Conservation (phyloP, 2,329 filamentous ascomycete species). For the Aschersonia sp. region DNA sequence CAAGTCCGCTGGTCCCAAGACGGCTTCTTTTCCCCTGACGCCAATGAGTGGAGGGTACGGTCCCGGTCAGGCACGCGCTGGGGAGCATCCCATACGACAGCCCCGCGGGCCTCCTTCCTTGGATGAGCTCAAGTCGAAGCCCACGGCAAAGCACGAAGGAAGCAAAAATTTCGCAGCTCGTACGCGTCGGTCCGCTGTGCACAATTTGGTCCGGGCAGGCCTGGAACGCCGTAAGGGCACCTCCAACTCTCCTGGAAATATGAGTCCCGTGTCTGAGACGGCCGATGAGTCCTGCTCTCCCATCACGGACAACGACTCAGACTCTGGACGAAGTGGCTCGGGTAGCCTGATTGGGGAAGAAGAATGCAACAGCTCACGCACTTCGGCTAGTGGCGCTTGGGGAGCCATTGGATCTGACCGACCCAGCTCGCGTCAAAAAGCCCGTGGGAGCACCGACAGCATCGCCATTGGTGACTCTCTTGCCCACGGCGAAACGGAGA, state of each 20-base stretch:
- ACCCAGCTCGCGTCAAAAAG: conserved; percentile 56
- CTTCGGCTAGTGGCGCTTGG: conserved; percentile 56
- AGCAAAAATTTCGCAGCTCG: conserved; percentile 96
- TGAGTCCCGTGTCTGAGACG: conserved; percentile 80
- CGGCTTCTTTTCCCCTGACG: conserved; percentile 64
- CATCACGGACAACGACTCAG: conserved; percentile 59
- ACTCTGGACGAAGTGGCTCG: conserved; percentile 57
- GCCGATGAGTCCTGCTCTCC: conserved; percentile 52
- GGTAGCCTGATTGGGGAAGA: conserved; percentile 67
- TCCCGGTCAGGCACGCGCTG: conserved; percentile 81
- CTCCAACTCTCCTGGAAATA: conserved; percentile 57
- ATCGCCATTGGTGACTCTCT: conserved; percentile 37
- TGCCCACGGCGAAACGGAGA: conserved; percentile 30
- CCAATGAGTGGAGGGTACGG: conserved; percentile 77
- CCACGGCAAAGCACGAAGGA: conserved; percentile 83
- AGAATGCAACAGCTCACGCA: conserved; percentile 58
- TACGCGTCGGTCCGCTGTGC: conserved; percentile 79
- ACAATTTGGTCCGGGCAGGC: conserved; percentile 82
- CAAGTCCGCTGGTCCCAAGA: conserved; percentile 58
- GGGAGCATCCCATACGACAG: conserved; percentile 87
- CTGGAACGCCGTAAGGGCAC: conserved; percentile 72
- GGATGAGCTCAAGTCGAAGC: conserved; percentile 79
- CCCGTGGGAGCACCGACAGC: conserved; percentile 47
- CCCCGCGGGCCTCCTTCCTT: conserved; percentile 82
- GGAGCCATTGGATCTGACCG: conserved; percentile 79